phyloP scores from a whole-genome alignment of 1,139 yeast genomes.

The Suhomyces bribrorum region DNA sequence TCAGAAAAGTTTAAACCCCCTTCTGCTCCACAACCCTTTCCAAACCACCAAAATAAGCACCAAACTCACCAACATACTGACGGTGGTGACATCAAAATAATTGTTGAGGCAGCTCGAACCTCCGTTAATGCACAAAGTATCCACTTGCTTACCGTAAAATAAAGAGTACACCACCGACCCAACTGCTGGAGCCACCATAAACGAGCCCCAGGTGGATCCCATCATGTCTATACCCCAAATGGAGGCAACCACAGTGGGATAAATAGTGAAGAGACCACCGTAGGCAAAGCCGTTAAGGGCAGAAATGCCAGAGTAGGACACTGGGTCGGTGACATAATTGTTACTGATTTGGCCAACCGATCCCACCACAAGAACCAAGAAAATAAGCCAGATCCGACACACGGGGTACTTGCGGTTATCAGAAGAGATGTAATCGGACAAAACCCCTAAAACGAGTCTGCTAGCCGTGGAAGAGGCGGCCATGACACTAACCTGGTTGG shows the following conservation, averaged over 20 bases:
- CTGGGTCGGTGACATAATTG: slow-evolving; percentile 7
- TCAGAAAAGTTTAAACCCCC: slow-evolving; percentile 27
- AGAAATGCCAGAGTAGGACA: slow-evolving; percentile 41
- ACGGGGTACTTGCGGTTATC: slow-evolving; percentile 28
- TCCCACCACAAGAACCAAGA: slow-evolving; percentile 44
- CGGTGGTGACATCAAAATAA: slow-evolving; percentile 38
- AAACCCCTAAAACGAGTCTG: slow-evolving; percentile 64
- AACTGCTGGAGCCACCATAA: slow-evolving; percentile 87
- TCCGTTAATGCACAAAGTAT: slow-evolving; percentile 33
- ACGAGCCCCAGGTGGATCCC: slow-evolving; percentile 93
- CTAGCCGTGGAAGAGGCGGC: slow-evolving; percentile 43
- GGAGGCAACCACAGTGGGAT: slow-evolving; percentile 78
- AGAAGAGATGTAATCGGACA: slow-evolving; percentile 55
- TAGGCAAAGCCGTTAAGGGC: slow-evolving; percentile 68
- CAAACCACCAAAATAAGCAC: slow-evolving; percentile 33
- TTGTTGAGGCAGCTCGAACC: slow-evolving; percentile 28
- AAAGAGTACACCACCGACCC: slow-evolving; percentile 76
- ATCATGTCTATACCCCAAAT: slow-evolving; percentile 89
- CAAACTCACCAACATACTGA: slow-evolving; percentile 35
- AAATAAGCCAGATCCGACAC: slow-evolving; percentile 47
- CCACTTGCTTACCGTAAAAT: slow-evolving; percentile 68
- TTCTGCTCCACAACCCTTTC: slow-evolving; percentile 35
- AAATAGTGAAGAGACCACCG: slow-evolving; percentile 83
- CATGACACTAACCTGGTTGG: slow-evolving; percentile 46
- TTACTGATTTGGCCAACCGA: slow-evolving; percentile 40